A percentile compares a stretch with the other conserved stretches of the same genome.
Conservation (phyloP, 225 moss, liverwort and hornwort genomes). For the Lunularia cruciata region DNA sequence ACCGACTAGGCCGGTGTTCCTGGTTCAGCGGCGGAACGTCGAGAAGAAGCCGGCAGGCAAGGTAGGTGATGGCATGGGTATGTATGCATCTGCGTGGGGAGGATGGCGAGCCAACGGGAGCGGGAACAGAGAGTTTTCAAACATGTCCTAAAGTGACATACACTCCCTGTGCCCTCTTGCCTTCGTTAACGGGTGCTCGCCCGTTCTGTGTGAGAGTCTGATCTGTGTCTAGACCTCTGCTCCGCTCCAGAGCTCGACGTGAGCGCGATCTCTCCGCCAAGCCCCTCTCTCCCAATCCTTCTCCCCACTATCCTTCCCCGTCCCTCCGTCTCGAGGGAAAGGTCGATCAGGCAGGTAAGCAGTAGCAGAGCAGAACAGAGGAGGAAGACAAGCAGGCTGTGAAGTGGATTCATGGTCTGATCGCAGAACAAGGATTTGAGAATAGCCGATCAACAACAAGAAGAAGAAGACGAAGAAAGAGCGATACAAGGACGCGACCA, state of each 20-base stretch:
- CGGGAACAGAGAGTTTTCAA: slow-evolving; percentile 33
- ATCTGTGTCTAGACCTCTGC: not conserved
- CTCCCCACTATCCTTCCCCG: not conserved
- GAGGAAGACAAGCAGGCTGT: slow-evolving; percentile 3
- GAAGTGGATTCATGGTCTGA: slow-evolving; percentile 22
- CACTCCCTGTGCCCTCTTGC: slow-evolving; percentile 20
- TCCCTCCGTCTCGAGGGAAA: not conserved
- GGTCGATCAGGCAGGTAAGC: slow-evolving; percentile 12
- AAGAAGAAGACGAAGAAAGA: not conserved
- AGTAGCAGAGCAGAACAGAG: slow-evolving; percentile 16
- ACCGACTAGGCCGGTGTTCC: slow-evolving; percentile 16
- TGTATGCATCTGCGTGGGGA: not conserved
- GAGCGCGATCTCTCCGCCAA: slow-evolving; percentile 15
- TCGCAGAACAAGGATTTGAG: slow-evolving; percentile 5
- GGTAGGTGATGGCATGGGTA: not conserved
- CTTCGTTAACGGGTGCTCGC: slow-evolving; percentile 15
- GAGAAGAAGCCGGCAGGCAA: slow-evolving; percentile 2
- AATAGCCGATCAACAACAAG: too few species aligned
- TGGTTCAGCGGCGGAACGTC: slow-evolving; percentile 1
- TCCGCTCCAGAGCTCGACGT: slow-evolving; percentile 2
- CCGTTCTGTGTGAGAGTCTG: slow-evolving; percentile 3
- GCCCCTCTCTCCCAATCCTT: slow-evolving; percentile 3
- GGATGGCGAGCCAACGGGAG: slow-evolving; percentile 16
- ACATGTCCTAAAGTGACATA: slow-evolving; percentile 23
- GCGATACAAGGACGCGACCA: not conserved